Base-by-base conservation (phyloP, 1,139 yeast genomes). In the Saccharomyces hybrid region DNA sequence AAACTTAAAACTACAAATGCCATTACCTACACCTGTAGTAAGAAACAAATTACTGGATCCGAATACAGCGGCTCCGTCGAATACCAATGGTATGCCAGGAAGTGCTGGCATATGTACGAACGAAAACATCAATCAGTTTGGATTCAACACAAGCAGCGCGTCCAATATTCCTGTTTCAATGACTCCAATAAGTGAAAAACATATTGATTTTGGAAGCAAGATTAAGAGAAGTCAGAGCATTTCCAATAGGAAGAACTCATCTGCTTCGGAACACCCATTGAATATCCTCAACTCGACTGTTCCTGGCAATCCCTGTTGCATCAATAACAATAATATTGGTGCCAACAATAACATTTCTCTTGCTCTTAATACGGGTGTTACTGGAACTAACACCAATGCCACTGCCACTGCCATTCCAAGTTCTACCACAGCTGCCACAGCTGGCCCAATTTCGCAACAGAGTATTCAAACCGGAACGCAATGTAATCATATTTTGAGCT, bases 161-260 rank as follows among this genome's bases (percentile, higher is more conserved):
- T 73, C 77, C 4, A 73, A 74, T 50, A 66, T 77, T 24, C 81
- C 86, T 12, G 72, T 84, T 62, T 78, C 88, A 0, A 86, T 86
- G 95, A 86, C 95, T 0, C 95, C 93, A 0, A 82, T 86, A 1
- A 78, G 87, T 1, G 95, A 86, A 62, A 82, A 77, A 61, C 80
- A 71, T 24, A 62, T 64, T 53, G 69, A 67, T 56, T 59, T 64
- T 38, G 60, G 61, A 5, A 53, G 51, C 51, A 59, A 61, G 54
- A 44, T 64, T 4, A 64, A 63, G 59, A 58, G 68, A 53, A 62
- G 67, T 32, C 64, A 62, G 7, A 66, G 70, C 49, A 56, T 60
- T 11, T 53, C 61, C 28, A 61, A 60, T 12, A 56, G 64, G 21
- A 64, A 59, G 38, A 57, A 53, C 47, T 55, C 59, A n/a, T 32